These are phyloP conservation scores for Amanita thiersii DNA, from an alignment of 768 basidiomycete genomes.

Conservation along the genomic window DNA sequence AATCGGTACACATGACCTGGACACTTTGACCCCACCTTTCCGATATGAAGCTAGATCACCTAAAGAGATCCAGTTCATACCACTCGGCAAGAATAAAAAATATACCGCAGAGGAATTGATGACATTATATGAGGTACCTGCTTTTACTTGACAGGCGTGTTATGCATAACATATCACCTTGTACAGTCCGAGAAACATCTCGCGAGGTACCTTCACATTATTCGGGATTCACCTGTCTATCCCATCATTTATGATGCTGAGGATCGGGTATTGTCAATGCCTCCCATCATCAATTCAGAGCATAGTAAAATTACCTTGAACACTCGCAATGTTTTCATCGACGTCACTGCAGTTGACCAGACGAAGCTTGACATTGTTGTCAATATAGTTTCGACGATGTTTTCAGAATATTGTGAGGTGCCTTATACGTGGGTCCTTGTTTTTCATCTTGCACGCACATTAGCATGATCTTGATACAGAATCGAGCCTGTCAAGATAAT, in stretches of 20 bases:
- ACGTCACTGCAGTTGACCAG: slow-evolving; percentile 93
- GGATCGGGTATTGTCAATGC: slow-evolving; percentile 89
- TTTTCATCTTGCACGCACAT: not conserved
- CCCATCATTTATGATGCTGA: slow-evolving; percentile 94
- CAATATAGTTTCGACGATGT: slow-evolving; percentile 95
- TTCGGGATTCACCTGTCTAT: slow-evolving; percentile 91
- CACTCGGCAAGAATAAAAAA: slow-evolving; percentile 69
- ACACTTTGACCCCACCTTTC: slow-evolving; percentile 83
- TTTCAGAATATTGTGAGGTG: slow-evolving; percentile 89
- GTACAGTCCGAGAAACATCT: slow-evolving; percentile 86
- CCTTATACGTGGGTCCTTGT: slow-evolving; percentile 73
- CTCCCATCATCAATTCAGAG: slow-evolving; percentile 96
- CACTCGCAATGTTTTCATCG: slow-evolving; percentile 92
- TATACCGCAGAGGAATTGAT: slow-evolving; percentile 90
- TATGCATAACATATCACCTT: not conserved
- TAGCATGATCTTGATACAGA: slow-evolving; percentile 28
- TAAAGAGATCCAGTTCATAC: slow-evolving; percentile 85
- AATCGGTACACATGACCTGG: slow-evolving; percentile 96
- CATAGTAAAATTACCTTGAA: slow-evolving; percentile 95
- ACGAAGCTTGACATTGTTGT: slow-evolving; percentile 95
- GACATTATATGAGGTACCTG: slow-evolving; percentile 79
- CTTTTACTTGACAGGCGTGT: not conserved
- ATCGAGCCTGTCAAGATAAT: slow-evolving; percentile 90
- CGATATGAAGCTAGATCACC: slow-evolving; percentile 78
- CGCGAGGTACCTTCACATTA: slow-evolving; percentile 82